Conservation (phyloP, 345 rosid species). For the Stellera chamaejasme region DNA sequence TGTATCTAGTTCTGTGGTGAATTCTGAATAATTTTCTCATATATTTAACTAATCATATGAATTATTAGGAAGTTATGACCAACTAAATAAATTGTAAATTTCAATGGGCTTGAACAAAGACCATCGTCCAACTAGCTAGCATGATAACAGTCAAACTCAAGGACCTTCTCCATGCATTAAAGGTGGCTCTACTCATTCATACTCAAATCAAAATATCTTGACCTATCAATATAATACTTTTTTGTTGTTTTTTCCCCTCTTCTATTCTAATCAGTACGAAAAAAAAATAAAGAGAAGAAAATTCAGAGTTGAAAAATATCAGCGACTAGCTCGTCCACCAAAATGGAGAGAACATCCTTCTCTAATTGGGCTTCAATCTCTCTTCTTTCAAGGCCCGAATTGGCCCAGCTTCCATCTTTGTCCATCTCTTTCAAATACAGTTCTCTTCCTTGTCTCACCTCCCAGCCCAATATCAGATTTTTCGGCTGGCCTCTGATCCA, state of each 20-base stretch:
- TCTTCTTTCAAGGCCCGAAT: constrained; percentile 22
- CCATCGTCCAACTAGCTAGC: too few relatives aligned
- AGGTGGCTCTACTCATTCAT: constrained; percentile 19
- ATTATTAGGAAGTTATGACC: too few relatives aligned
- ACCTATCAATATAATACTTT: constrained; percentile 5
- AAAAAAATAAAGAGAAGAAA: background rate
- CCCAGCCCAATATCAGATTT: constrained; percentile 50
- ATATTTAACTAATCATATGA: too few relatives aligned
- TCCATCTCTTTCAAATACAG: constrained; percentile 47
- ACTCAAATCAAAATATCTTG: background rate
- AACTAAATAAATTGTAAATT: too few relatives aligned
- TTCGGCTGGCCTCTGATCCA: constrained; percentile 47
- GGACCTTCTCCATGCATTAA: too few relatives aligned
- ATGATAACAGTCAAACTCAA: too few relatives aligned
- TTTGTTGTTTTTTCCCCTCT: background rate
- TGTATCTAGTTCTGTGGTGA: too few relatives aligned
- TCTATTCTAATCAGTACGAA: background rate
- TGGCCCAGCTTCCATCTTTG: constrained; percentile 28
- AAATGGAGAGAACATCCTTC: constrained; percentile 30
- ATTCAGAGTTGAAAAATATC: constrained; percentile 16
- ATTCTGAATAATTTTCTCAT: too few relatives aligned
- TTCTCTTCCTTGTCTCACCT: constrained; percentile 35
- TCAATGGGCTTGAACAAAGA: too few relatives aligned
- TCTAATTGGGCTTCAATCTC: constrained; percentile 36
- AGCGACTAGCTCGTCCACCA: constrained; percentile 50